Evolutionary conservation across 306 rosid species (phyloP).

Genomic region (Leucaena leucocephala): DNA sequence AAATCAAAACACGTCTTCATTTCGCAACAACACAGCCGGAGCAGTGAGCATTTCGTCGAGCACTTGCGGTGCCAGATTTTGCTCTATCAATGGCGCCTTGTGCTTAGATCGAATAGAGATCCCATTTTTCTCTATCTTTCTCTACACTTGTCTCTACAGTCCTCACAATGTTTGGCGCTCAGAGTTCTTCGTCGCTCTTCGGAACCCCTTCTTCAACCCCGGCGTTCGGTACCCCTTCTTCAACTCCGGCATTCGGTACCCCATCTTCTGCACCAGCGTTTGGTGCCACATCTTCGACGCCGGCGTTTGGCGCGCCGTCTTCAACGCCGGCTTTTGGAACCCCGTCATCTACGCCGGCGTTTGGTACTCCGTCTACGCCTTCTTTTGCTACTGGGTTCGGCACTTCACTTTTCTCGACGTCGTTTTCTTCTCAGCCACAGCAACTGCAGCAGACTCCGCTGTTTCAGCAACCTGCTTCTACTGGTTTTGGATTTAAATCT

Average conservation of each 20-base stretch:
- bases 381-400: slow-evolving; percentile 67
- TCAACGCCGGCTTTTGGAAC: slow-evolving; percentile 59
- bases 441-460: slow-evolving; percentile 48
- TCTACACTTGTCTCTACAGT: background rate
- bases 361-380: slow-evolving; percentile 56
- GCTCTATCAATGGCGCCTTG: slow-evolving; percentile 9
- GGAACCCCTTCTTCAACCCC: slow-evolving; percentile 50
- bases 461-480: slow-evolving; percentile 46
- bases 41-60: slow-evolving; percentile 26
- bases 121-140: background rate
- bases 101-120: background rate
- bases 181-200: slow-evolving; percentile 47
- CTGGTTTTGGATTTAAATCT: slow-evolving; percentile 62
- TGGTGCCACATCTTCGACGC: slow-evolving; percentile 48
- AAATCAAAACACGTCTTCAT: background rate
- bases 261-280: slow-evolving; percentile 56
- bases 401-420: slow-evolving; percentile 57
- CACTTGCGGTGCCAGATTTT: slow-evolving; percentile 22
- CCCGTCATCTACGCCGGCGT: slow-evolving; percentile 54
- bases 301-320: slow-evolving; percentile 34
- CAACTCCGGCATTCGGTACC: slow-evolving; percentile 53
- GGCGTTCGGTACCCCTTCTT: slow-evolving; percentile 45
- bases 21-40: background rate
- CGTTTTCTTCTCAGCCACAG: slow-evolving; percentile 61
- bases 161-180: slow-evolving; percentile 57